A percentile compares a stretch with the other conserved stretches of the same genome.
These are phyloP conservation scores for Pholiota conissans DNA, from an alignment of 768 basidiomycete species.

Conservation along the genomic window DNA sequence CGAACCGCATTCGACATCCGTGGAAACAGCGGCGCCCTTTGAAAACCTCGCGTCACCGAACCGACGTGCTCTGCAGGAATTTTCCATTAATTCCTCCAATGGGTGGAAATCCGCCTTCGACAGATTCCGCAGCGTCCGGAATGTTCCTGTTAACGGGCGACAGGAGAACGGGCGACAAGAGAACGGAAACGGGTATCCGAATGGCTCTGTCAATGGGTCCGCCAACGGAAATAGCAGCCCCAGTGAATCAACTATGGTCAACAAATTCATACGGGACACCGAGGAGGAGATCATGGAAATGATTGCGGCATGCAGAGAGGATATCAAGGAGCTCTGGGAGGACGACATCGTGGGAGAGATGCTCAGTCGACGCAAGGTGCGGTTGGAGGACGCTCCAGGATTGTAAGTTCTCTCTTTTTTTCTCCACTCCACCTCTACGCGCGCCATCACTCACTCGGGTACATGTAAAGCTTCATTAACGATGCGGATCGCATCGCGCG, in stretches of 20 bases:
- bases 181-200: slow-evolving; percentile 1
- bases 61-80: slow-evolving; percentile 42
- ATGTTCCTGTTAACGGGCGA: slow-evolving; percentile 11
- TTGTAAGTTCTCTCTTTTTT: slow-evolving; percentile 51
- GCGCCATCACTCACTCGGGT: slow-evolving; percentile 4
- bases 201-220: slow-evolving; percentile 1
- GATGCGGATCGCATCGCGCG: slow-evolving; percentile 67
- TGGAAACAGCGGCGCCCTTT: slow-evolving; percentile 42
- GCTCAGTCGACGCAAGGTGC: slow-evolving; percentile 49
- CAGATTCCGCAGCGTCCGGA: slow-evolving; percentile 44
- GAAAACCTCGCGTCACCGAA: slow-evolving; percentile 23
- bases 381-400: slow-evolving; percentile 70
- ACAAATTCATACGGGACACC: slow-evolving; percentile 34
- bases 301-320: slow-evolving; percentile 59
- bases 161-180: slow-evolving; percentile 24
- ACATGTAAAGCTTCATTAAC: slow-evolving; percentile 57
- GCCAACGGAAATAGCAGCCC: slow-evolving; percentile 18
- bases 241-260: slow-evolving; percentile 1
- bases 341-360: slow-evolving; percentile 64
- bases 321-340: slow-evolving; percentile 70
- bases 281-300: slow-evolving; percentile 60
- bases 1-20: slow-evolving; percentile 44
- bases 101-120: slow-evolving; percentile 69
- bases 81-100: slow-evolving; percentile 60
- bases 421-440: background rate